Base-by-base conservation (phyloP, 2,329 filamentous ascomycete species). In the Aaosphaeria arxii region DNA sequence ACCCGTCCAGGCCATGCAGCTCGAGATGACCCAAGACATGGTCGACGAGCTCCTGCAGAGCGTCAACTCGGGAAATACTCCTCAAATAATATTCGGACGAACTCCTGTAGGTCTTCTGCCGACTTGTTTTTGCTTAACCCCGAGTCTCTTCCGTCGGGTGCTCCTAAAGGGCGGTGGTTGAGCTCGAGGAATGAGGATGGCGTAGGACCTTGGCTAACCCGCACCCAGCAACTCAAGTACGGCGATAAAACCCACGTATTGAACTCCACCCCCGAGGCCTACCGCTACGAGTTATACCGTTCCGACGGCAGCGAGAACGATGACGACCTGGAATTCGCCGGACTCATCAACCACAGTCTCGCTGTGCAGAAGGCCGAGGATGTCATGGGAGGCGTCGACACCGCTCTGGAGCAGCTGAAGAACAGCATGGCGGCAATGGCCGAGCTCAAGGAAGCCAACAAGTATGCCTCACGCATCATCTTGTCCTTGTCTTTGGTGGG, bases 391-490 rank as follows among this genome's bases (percentile, higher is more conserved):
- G 79, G 77, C 51, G 77, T 77, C 36, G 83, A 86, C 63, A 77
- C 79, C 50, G 83, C 83, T 30, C 66, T 85, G 64, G 80, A 80
- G 45, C 77, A 75, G 36, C 72, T 86, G 46, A 77, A 83, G 65
- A 80, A 75, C 62, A 83, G 75, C 58, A 73, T 86, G 63, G 82
- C 77, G 51, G 77, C 79, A 24, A 76, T 81, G 44, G 74, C 83
- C 59, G 74, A 83, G 59, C 76, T 82, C 54, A 84, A 83, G 67
- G 77, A 83, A 65, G 81, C 81, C 35, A 82, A 81, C 63, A 79
- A 79, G 72, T 74, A 68, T 62, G 71, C 65, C 56, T 64, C 58
- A 59, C 50, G 58, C 51, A 47, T 58, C 56, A 56, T 54, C 17
- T 24, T 24, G 17, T 58, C 54, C 44, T 41, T 39, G 13, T 30